phyloP scores from a whole-genome alignment of 139 green algal species.

The Diplosphaera chodatii region DNA sequence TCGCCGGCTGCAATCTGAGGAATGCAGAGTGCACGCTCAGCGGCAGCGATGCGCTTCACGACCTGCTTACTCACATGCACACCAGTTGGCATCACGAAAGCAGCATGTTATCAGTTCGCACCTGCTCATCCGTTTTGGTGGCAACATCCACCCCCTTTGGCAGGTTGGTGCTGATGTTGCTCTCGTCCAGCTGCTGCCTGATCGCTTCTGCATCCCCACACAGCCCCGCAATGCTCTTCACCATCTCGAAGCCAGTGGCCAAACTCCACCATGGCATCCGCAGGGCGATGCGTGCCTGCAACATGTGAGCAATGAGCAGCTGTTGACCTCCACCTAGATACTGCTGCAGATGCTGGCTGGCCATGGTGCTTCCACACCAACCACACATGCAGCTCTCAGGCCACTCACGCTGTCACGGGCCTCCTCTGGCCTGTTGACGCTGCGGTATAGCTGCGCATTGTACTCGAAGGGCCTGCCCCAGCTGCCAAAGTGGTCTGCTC shows the following conservation, averaged over 20 bases:
- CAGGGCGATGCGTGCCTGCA: constrained; percentile 46
- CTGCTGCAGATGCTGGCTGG: too few relatives aligned
- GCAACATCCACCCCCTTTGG: constrained; percentile 19
- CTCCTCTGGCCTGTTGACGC: constrained; percentile 47
- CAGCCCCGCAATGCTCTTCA: constrained; percentile 32
- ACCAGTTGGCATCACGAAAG: too few relatives aligned
- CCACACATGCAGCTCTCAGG: too few relatives aligned
- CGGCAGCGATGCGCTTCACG: too few relatives aligned
- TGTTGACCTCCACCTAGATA: too few relatives aligned
- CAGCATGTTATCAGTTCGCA: too few relatives aligned
- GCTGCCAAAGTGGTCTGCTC: constrained; percentile 55
- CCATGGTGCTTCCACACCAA: too few relatives aligned
- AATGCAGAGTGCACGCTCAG: too few relatives aligned
- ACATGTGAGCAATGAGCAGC: not conserved
- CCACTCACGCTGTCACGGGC: constrained; percentile 49
- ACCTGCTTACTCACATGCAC: too few relatives aligned
- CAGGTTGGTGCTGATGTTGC: constrained; percentile 14
- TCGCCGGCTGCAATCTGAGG: constrained; percentile 27
- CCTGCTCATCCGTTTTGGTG: constrained; percentile 20
- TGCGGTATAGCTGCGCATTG: constrained; percentile 44
- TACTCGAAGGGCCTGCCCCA: constrained; percentile 76
- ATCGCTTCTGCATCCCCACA: constrained; percentile 12
- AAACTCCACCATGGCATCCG: constrained; percentile 72
- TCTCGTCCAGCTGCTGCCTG: constrained; percentile 19
- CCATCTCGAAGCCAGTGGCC: constrained; percentile 23